A percentile compares a stretch with the other conserved stretches of the same genome.
Conservation (phyloP, 495 filamentous ascomycete species). For the Coniosporium apollinis region DNA sequence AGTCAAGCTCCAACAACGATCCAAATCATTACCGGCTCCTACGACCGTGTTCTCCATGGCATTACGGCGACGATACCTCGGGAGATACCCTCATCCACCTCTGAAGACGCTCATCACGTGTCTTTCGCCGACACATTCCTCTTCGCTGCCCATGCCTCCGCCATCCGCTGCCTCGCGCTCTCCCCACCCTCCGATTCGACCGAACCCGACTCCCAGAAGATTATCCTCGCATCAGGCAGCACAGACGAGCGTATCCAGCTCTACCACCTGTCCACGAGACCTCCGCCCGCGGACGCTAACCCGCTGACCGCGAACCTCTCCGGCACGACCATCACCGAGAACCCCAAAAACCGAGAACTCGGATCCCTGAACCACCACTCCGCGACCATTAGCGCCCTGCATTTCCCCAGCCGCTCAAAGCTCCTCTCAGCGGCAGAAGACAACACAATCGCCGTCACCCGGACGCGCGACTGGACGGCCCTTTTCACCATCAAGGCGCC, state of each 20-base stretch:
- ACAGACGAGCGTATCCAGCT: constrained; percentile 91
- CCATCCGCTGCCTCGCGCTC: constrained; percentile 78
- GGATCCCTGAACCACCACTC: constrained; percentile 77
- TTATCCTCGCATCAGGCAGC: constrained; percentile 74
- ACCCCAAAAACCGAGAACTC: constrained; percentile 72
- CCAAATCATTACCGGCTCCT: constrained; percentile 85
- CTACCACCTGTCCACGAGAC: constrained; percentile 67
- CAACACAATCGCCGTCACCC: constrained; percentile 69
- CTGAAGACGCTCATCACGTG: constrained; percentile 25
- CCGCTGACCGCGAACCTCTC: constrained; percentile 37
- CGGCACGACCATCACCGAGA: constrained; percentile 56
- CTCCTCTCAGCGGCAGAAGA: constrained; percentile 73
- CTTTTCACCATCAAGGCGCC: constrained; percentile 85
- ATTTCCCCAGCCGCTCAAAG: constrained; percentile 77
- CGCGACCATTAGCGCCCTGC: constrained; percentile 56
- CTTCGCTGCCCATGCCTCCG: constrained; percentile 79
- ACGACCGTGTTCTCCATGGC: constrained; percentile 87
- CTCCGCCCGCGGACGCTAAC: constrained; percentile 26
- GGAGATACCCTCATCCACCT: neutral
- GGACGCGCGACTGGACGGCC: constrained; percentile 76
- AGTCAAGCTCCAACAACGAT: constrained; percentile 34
- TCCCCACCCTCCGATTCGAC: constrained; percentile 50
- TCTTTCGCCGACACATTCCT: constrained; percentile 88
- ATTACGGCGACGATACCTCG: constrained; percentile 53
- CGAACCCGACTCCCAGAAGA: constrained; percentile 44